A percentile compares a stretch with the other conserved stretches of the same genome.
These are phyloP conservation scores for Lunasporangiospora selenospora DNA, from an alignment of 192 early-diverging fungal genomes.

Conservation along the genomic window DNA sequence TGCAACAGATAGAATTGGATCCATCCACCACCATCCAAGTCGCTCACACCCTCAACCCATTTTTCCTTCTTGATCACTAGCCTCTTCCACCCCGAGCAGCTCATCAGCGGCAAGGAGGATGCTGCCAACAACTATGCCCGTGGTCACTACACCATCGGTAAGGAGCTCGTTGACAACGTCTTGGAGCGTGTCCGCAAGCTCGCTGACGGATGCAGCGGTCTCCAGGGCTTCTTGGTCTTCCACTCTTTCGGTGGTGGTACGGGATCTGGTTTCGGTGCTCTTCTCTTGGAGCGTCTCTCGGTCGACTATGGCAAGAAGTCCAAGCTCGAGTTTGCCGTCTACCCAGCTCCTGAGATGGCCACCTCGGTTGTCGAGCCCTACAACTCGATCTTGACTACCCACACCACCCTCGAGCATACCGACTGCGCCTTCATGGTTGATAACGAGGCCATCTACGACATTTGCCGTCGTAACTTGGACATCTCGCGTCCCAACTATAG, in stretches of 20 bases:
- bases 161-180: constrained; percentile 97
- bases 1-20: too few species aligned
- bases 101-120: constrained; percentile 99
- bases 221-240: constrained; percentile 99
- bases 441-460: constrained; percentile 99
- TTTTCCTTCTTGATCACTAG: not conserved
- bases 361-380: constrained; percentile 98
- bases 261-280: constrained; percentile 98
- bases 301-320: constrained; percentile 99
- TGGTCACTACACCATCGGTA: constrained; percentile 99
- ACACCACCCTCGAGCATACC: constrained; percentile 98
- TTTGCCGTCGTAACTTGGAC: constrained; percentile 98
- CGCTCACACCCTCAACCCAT: too few species aligned
- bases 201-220: constrained; percentile 97
- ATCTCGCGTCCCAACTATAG: constrained; percentile 97
- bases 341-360: constrained; percentile 97
- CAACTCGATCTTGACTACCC: constrained; percentile 99
- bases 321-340: constrained; percentile 99
- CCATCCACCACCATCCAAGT: too few species aligned
- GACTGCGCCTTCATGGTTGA: constrained; percentile 99
- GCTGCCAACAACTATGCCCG: constrained; percentile 99
- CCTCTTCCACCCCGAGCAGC: constrained; percentile 84
- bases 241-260: constrained; percentile 99
- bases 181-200: constrained; percentile 98
- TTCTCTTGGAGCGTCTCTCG: constrained; percentile 97